Percentiles rank a stretch among this genome's conserved stretches.
phyloP scores from a whole-genome alignment of 257 asterid species.

The Nicotiana sylvestris region DNA sequence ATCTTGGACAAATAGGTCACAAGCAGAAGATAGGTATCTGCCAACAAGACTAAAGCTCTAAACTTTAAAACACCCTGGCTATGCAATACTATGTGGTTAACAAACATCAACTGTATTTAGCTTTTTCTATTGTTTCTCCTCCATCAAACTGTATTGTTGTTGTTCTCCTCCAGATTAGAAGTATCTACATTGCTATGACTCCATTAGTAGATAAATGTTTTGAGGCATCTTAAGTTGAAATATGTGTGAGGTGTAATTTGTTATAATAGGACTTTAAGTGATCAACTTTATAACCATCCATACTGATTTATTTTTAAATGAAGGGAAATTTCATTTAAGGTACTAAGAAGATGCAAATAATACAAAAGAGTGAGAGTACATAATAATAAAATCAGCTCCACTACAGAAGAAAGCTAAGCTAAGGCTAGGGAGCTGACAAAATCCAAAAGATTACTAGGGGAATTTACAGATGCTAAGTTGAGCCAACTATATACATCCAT shows the following conservation, averaged over 20 bases:
- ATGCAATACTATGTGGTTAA: neutral
- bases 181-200: neutral
- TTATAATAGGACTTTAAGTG: neutral
- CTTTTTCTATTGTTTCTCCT: neutral
- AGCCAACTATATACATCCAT: neutral
- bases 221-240: neutral
- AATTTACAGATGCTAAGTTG: no score
- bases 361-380: no score
- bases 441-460: no score
- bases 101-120: constrained; percentile 1
- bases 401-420: no score
- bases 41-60: neutral
- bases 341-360: no score
- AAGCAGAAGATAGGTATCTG: neutral
- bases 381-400: no score
- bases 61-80: neutral
- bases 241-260: neutral
- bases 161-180: neutral
- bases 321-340: no score
- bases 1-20: neutral
- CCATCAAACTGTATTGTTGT: no score
- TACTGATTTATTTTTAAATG: neutral
- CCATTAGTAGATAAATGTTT: neutral
- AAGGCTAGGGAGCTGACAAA: no score
- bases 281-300: neutral